Conservation (phyloP, 371 early-diverging fungal species). For the Mortierella sp. region DNA sequence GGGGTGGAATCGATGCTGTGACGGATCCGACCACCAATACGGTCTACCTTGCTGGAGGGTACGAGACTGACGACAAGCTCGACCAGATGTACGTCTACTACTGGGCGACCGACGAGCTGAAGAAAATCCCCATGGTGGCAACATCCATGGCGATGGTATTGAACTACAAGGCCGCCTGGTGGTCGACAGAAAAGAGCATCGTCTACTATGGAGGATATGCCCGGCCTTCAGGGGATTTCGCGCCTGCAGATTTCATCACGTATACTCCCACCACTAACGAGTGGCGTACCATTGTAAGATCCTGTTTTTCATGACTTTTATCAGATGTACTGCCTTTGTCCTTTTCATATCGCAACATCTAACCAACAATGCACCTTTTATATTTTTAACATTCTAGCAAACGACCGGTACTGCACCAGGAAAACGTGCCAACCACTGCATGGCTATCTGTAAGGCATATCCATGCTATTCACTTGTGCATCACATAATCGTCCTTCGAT, state of each 20-base stretch:
- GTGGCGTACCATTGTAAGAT: background rate
- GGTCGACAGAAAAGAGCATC: background rate
- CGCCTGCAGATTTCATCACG: background rate
- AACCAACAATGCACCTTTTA: background rate
- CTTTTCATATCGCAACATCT: background rate
- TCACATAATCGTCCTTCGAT: too few species aligned
- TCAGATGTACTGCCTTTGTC: background rate
- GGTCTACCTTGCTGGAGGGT: background rate
- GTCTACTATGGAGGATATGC: slow-evolving; percentile 6
- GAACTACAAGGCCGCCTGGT: background rate
- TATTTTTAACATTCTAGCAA: background rate
- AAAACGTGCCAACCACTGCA: background rate
- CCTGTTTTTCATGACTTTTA: background rate
- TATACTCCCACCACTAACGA: background rate
- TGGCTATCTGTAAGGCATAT: slow-evolving; percentile 16
- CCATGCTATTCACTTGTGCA: too few species aligned
- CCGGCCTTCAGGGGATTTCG: background rate
- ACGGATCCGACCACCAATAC: background rate
- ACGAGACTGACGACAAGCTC: background rate
- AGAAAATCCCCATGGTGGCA: background rate
- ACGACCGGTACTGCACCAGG: slow-evolving; percentile 5
- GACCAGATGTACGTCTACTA: background rate
- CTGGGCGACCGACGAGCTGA: background rate
- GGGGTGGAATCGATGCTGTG: background rate
- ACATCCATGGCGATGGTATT: background rate